Base-by-base conservation (phyloP, 768 basidiomycete genomes). In the Vishniacozyma victoriae region DNA sequence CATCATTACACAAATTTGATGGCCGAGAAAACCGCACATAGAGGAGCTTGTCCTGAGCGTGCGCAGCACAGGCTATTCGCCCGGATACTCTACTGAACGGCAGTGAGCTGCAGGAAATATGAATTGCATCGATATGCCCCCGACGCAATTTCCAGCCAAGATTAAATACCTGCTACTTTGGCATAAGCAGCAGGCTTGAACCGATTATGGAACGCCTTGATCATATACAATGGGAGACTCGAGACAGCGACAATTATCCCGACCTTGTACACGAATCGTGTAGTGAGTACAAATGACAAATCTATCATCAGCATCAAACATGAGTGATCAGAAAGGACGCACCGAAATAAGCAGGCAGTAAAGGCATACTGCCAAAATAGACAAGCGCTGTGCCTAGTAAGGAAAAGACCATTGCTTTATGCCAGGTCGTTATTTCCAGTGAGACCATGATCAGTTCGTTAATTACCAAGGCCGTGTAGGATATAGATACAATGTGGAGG, bases 381-480 rank as follows among this genome's bases (percentile, higher is more conserved):
- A 99, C 77, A 54, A 84, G 75, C 22, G 93, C 78, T 0, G 95
- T 97, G 26, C 84, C 85, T 27, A 97, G 75, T 69, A 95, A 90
- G 1, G 88, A 85, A 33, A 93, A 76, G 44, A 92, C 79, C 93
- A 97, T 97, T 73, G 95, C 95, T 3, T 82, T 63, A 73, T 99
- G 95, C 93, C 93, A 99, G 54, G 88, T 96, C 3, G 92, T 97
- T 50, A 97, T 91, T 73, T 97, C 92, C 59, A 97, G 72, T 2
- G 92, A 91, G 38, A 97, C 95, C 95, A 97, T 99, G 73, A 97
- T 90, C 42, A 99, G 81, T 69, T 97, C 95, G 68, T 99, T 99
- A 23, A 97, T 76, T 55, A 99, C 82, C 41, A 97, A 77, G 0
- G 95, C 88, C 1, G 92, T 95, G 70, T 95, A 99, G 0, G 95